Evolutionary conservation across 1,284 basidiomycete species (phyloP), one percentile per base, ranked within the genome.

Genomic region (Wolfiporia cocos): DNA sequence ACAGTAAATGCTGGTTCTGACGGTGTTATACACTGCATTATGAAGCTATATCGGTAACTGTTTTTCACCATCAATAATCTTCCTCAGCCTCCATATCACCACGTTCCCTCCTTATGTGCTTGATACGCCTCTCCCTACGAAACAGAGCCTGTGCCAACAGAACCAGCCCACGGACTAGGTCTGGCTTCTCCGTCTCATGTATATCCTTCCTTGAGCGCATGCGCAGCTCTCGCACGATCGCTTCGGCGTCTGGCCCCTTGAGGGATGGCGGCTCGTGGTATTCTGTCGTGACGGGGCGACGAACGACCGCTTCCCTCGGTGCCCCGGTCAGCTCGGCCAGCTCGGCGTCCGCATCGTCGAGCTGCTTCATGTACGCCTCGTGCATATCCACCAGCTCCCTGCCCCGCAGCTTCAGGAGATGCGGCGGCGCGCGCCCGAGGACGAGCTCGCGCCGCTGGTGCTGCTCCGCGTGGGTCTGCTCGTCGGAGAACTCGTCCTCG

Each of bases 161-260:
- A 9, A 44, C 43, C 39, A 41, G 11, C 18, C 24, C 34, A 9
- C 39, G 34, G 7, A 36, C 33, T 11, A 23, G 21, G 12, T 40
- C 33, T 7, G 32, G n/a, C 21, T 19, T 40, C 12, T 36, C 34
- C 17, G 22, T 26, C 3, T 40, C 34, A 10, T 26, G 28, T 12
- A 44, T 32, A 19, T 44, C 43, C 34, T 41, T 41, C 34, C 10
- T 4, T 14, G 43, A 44, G 12, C 43, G 38, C 43, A 40, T 36
- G 19, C 43, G 38, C 9, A 44, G 34, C 24, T 43, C 37, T n/a
- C 33, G 37, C 19, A 44, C 37, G 26, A 44, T 31, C 15, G 33
- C 34, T 10, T n/a, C 39, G 14, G 34, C 34, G 15, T 44, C 43
- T 5, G 11, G 30, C n/a, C 43, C 43, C 11, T 21, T 5, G 22